phyloP scores from a whole-genome alignment of 768 basidiomycete species.

The Lactarius indigo region DNA sequence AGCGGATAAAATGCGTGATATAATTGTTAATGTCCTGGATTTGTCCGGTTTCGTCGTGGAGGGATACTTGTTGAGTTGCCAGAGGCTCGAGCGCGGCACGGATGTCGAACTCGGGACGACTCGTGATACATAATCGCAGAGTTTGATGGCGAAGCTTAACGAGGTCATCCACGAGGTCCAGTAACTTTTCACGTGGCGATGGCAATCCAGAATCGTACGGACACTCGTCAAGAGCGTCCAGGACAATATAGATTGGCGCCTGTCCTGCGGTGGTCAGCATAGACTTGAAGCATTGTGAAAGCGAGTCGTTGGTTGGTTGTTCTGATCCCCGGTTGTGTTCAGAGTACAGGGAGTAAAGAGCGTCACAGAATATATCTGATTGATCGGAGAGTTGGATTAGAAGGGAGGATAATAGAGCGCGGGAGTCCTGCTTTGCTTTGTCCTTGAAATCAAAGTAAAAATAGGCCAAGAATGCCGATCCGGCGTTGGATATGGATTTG shows the following conservation, averaged over 20 bases:
- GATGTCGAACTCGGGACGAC: background rate
- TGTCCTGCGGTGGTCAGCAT: background rate
- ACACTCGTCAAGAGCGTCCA: constrained; percentile 5
- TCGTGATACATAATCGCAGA: background rate
- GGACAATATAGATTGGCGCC: background rate
- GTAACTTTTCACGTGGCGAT: background rate
- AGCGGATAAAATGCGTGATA: background rate
- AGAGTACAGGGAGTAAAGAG: background rate
- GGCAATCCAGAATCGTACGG: background rate
- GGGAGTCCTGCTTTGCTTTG: background rate
- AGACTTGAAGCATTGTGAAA: background rate
- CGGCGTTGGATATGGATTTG: background rate
- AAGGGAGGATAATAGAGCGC: background rate
- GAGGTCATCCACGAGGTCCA: background rate
- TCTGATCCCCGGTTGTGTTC: too few species aligned
- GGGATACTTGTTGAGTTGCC: background rate
- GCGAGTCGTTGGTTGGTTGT: background rate
- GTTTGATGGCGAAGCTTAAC: background rate
- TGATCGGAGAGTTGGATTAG: background rate
- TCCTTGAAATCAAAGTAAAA: background rate
- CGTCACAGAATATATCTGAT: background rate
- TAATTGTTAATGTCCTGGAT: background rate
- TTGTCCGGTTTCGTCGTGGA: background rate
- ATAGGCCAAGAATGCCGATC: background rate
- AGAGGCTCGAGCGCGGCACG: background rate